phyloP scores from a whole-genome alignment of 805 yeast genomes.

The Candida vaughaniae region DNA sequence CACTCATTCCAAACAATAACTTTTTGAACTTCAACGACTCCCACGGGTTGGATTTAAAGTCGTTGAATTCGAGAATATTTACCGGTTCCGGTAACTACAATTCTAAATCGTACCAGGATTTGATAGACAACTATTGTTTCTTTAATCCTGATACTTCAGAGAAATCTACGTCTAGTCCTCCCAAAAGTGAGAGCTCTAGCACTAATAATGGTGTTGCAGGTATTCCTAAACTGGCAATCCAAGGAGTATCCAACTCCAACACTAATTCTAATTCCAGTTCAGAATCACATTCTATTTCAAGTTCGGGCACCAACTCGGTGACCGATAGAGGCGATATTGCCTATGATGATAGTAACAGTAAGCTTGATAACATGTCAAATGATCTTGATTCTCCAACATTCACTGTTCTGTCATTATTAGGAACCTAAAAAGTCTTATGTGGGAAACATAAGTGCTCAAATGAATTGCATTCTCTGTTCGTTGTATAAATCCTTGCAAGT shows the following conservation, averaged over 20 bases:
- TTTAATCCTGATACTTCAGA: conserved; percentile 23
- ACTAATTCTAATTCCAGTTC: neutral
- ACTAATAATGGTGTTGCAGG: neutral
- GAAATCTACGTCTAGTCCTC: neutral
- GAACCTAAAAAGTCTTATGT: conserved; percentile 14
- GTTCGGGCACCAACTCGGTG: conserved; percentile 16
- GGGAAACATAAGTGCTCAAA: too few relatives aligned
- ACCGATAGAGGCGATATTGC: conserved; percentile 5
- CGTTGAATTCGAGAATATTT: conserved; percentile 6
- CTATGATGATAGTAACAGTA: conserved; percentile 1
- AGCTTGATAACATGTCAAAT: conserved; percentile 1
- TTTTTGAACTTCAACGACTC: conserved; percentile 5
- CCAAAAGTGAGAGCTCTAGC: neutral
- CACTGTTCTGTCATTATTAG: conserved; percentile 21
- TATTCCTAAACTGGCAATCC: neutral
- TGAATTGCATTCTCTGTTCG: too few relatives aligned
- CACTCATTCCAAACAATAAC: conserved; percentile 8
- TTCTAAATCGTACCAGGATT: conserved; percentile 54
- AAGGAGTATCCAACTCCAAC: neutral
- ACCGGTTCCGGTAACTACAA: conserved; percentile 8
- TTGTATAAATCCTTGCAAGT: too few relatives aligned
- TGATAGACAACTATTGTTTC: conserved; percentile 62
- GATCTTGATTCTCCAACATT: conserved; percentile 10
- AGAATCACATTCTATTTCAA: neutral
- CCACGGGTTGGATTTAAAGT: conserved; percentile 7